Evolutionary conservation across 495 filamentous ascomycete genomes (phyloP), one percentile per base, ranked within the genome.

Genomic region (Choiromyces venosus): DNA sequence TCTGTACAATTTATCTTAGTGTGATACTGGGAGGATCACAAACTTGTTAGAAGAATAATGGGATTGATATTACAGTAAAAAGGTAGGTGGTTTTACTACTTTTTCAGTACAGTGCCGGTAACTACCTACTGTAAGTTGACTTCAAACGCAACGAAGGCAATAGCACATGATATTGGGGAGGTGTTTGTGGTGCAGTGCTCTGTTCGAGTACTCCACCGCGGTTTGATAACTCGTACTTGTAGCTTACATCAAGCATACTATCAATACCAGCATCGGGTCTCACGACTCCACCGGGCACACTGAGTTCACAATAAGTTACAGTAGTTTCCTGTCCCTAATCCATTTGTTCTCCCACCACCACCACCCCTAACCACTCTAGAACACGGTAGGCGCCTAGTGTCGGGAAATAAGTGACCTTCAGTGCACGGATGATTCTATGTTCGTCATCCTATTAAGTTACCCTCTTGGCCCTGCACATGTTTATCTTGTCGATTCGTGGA

Each of bases 391-490:
- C 52, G n/a, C 52, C 52, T 33, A 14, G 56, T 70, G 70, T 66
- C 75, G 75, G 74, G 70, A 77, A 77, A 77, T 77, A 77, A 64
- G 66, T 66, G 64, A 77, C 76, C 72, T 76, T 35, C 69, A 69
- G 66, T 39, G 73, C 75, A 77, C 75, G 65, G 75, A 65, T 77
- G 74, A 61, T 61, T 61, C 52, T 33, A 10, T 61, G 25, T 33
- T 61, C 52, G 25, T 61, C 25, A 61, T 61, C 3, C 52, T 61
- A 4, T 61, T 61, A 61, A 56, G 46, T 56, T 29, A 61, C 25
- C 25, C 25, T 61, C 52, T 61, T 33, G 25, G 52, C 52, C 25
- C 52, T 61, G 25, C 52, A 10, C 52, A 33, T 33, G 52, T n/a
- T 61, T 12, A 33, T 29, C 52, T 16, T 61, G 52, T 29, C 52